Base-by-base conservation (phyloP, 2,329 filamentous ascomycete genomes). In the Pyricularia grisea region DNA sequence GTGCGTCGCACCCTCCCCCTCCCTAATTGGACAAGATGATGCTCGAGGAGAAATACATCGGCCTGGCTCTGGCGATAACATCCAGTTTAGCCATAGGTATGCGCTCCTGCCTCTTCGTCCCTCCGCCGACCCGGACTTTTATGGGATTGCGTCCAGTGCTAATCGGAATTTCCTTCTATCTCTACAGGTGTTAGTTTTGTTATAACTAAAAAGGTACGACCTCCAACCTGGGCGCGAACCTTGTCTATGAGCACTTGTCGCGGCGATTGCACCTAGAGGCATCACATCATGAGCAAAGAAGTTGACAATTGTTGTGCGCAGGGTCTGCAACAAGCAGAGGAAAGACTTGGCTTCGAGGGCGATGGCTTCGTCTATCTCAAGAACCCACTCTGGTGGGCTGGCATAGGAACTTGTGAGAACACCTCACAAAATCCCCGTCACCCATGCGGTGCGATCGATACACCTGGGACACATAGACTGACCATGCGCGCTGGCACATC, bases 351-450 rank as follows among this genome's bases (percentile, higher is more conserved):
- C 66, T 99, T 98, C 77, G 93, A 97, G 78, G 95, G 96, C 74
- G 95, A 98, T 75, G 95, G 95, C 70, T 99, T 92, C 79, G 90
- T 93, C 77, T 99, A 99, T 80, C 81, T 99, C 70, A 92, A 90
- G 78, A 98, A 92, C 78, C 94, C 94, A n/a, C 85, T 94, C 74
- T 99, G 95, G 95, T 99, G 95, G 95, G 92, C 88, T 70, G 95
- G 95, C 73, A 97, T 98, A 74, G 82, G 90, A 73, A 96, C 93
- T 76, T 88, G 93, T 97, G 85, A 79, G 90, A 72, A 14, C 9
- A 17, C 30, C 50, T 28, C 68, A 66, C 28, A 11, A n/a, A n/a
- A n/a, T n/a, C 66, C 65, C 33, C 33, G 33, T 14, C 11, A 3
- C 25, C 30, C 30, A 20, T 67, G 20, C 30, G 65, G 25, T 31